Conservation (phyloP, 495 filamentous ascomycete genomes). For the Penicillium atrosanguineum region DNA sequence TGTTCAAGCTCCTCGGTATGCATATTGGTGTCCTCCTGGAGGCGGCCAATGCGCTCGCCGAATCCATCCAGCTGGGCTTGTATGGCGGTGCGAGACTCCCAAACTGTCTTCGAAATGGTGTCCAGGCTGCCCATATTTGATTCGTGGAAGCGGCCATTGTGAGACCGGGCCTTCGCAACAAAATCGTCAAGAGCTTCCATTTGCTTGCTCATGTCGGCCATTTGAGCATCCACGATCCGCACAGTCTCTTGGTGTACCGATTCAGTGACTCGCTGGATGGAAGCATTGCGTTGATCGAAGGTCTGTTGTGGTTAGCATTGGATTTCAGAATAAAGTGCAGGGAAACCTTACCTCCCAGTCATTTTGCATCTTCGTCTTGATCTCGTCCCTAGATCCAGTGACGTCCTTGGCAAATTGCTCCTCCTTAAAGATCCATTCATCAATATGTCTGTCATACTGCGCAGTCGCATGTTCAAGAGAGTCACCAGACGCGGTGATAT, state of each 20-base stretch:
- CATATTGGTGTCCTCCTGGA: constrained; percentile 61
- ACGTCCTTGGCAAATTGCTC: constrained; percentile 67
- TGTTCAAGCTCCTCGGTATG: constrained; percentile 52
- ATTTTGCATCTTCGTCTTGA: constrained; percentile 79
- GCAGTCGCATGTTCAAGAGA: constrained; percentile 60
- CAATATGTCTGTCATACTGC: constrained; percentile 68
- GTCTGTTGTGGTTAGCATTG: constrained; percentile 46
- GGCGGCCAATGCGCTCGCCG: constrained; percentile 56
- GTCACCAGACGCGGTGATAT: constrained; percentile 59
- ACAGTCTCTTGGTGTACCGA: constrained; percentile 92
- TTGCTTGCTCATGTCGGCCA: constrained; percentile 78
- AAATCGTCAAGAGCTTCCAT: constrained; percentile 90
- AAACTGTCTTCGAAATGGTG: constrained; percentile 60
- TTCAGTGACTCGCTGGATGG: constrained; percentile 76
- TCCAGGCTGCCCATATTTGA: constrained; percentile 60
- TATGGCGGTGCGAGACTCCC: constrained; percentile 67
- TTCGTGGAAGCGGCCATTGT: constrained; percentile 74
- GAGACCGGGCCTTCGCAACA: constrained; percentile 75
- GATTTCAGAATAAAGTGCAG: constrained; percentile 1
- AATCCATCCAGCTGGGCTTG: constrained; percentile 61
- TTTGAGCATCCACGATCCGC: constrained; percentile 84
- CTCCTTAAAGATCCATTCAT: constrained; percentile 70
- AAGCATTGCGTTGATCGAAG: constrained; percentile 74
- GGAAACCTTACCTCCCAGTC: constrained; percentile 73
- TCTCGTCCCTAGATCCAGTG: constrained; percentile 63